A percentile compares a stretch with the other conserved stretches of the same genome.
Evolutionary conservation across 306 rosid species (phyloP).

Genomic region (Crotalaria pallida): DNA sequence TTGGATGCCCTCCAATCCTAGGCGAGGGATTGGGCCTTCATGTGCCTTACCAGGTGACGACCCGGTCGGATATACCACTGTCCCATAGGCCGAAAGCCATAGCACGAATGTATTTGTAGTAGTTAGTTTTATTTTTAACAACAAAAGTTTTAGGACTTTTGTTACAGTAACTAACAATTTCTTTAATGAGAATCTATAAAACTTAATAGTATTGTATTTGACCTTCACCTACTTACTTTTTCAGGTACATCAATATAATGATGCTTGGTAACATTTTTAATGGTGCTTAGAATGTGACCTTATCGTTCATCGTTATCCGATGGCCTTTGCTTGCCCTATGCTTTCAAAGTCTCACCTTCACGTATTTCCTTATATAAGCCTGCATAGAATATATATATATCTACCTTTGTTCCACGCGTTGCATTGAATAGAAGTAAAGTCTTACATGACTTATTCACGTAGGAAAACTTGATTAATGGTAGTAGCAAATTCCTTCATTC

Average conservation of each 20-base stretch:
- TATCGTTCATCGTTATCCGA: slow-evolving; percentile 1
- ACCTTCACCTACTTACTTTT: not conserved
- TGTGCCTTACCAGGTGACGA: too few relatives aligned
- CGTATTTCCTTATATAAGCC: slow-evolving; percentile 21
- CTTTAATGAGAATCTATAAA: too few relatives aligned
- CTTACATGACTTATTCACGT: slow-evolving; percentile 13
- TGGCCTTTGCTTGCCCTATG: not conserved
- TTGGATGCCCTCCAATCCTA: not conserved
- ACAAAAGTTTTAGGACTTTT: too few relatives aligned
- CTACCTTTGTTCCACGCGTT: not conserved
- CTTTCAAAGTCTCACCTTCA: slow-evolving; percentile 1
- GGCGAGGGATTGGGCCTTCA: not conserved
- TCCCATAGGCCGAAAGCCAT: too few relatives aligned
- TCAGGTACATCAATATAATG: not conserved
- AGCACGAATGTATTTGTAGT: too few relatives aligned
- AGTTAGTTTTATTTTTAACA: too few relatives aligned
- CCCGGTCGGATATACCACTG: too few relatives aligned
- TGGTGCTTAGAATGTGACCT: not conserved
- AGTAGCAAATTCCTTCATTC: too few relatives aligned
- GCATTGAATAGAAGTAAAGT: slow-evolving; percentile 21
- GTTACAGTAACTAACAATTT: too few relatives aligned
- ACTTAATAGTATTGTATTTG: too few relatives aligned
- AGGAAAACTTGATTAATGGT: too few relatives aligned
- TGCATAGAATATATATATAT: not conserved
- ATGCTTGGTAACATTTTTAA: not conserved